Percentiles rank a stretch among this genome's conserved stretches.
phyloP scores from a whole-genome alignment of 768 basidiomycete genomes.

The Xanthoconium stramineum region DNA sequence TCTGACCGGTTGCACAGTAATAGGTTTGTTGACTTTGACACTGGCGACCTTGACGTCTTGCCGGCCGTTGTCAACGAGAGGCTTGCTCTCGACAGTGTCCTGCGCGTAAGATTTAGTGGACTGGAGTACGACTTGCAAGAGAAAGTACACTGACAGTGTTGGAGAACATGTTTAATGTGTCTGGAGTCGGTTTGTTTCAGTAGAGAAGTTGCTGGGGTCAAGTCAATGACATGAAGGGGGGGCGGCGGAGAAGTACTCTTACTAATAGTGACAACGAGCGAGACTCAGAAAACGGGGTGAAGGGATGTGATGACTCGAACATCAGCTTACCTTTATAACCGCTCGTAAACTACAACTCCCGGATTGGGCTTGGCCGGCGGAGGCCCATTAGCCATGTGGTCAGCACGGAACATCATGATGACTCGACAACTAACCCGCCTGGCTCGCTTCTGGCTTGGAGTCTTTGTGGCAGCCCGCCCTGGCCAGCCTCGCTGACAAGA shows the following conservation, averaged over 20 bases:
- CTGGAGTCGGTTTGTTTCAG: background rate
- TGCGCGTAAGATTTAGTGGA: constrained; percentile 7
- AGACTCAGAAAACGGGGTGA: background rate
- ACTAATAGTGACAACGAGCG: background rate
- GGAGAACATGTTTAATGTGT: background rate
- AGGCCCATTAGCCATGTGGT: background rate
- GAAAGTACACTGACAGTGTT: background rate
- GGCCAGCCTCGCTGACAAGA: no score
- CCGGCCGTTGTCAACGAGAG: background rate
- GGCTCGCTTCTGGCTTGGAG: background rate
- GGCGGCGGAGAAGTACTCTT: background rate
- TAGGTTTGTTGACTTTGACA: background rate
- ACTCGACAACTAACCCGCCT: background rate
- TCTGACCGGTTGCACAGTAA: background rate
- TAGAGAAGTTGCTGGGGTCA: background rate
- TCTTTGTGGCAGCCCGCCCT: background rate
- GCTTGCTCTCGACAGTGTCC: background rate
- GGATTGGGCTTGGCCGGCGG: background rate
- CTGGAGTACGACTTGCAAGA: no score
- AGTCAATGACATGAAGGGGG: background rate
- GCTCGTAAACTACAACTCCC: background rate
- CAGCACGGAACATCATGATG: background rate
- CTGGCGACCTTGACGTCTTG: background rate
- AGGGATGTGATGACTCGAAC: background rate
- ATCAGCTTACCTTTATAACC: constrained; percentile 8